These are phyloP conservation scores for Zychaea mexicana DNA, from an alignment of 371 early-diverging fungal genomes.

Conservation along the genomic window DNA sequence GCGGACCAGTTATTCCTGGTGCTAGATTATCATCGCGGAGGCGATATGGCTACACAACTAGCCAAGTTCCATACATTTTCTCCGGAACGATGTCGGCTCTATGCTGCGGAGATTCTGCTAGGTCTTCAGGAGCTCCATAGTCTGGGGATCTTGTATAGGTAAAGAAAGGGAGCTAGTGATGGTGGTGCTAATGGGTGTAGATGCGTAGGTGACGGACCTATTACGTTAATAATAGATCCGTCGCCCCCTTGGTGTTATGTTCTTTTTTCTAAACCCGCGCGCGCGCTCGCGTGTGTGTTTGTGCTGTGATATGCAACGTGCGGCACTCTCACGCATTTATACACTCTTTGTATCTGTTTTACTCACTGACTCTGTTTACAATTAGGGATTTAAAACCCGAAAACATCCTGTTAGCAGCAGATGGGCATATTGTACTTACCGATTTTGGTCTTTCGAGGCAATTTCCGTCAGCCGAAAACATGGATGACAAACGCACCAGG, in stretches of 20 bases:
- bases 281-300: not conserved
- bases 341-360: not conserved
- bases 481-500: constrained; percentile 64
- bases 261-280: not conserved
- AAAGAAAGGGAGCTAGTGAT: constrained; percentile 5
- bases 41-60: constrained; percentile 70
- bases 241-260: too few relatives aligned
- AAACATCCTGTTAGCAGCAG: constrained; percentile 64
- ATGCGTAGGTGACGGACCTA: too few relatives aligned
- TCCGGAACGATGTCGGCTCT: constrained; percentile 58
- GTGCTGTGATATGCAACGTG: not conserved
- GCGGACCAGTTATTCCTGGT: constrained; percentile 93
- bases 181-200: not conserved
- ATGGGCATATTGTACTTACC: constrained; percentile 74
- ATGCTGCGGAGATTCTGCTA: constrained; percentile 79
- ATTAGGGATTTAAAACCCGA: constrained; percentile 68
- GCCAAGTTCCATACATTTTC: constrained; percentile 32
- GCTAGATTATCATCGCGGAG: constrained; percentile 83
- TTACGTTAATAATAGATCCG: too few relatives aligned
- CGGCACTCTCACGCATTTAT: not conserved
- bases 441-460: constrained; percentile 79
- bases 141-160: constrained; percentile 75
- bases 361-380: constrained; percentile 7
- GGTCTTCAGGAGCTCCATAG: constrained; percentile 80
- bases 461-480: constrained; percentile 50